A percentile compares a stretch with the other conserved stretches of the same genome.
Evolutionary conservation across 495 filamentous ascomycete genomes (phyloP).

Genomic region (Aspergillus heteromorphus): DNA sequence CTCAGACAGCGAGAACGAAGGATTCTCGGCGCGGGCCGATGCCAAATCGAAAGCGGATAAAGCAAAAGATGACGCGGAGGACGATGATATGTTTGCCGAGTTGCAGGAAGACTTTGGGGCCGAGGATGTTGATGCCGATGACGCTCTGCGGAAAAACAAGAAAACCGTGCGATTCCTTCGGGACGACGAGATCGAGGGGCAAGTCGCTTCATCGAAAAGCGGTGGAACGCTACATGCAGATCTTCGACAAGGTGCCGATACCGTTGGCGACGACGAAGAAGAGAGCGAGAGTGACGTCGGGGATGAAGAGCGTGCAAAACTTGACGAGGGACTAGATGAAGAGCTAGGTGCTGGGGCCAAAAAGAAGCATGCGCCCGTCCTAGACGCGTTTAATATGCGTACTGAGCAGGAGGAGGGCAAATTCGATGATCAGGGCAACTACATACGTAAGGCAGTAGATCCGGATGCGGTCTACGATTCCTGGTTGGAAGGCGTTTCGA

Average conservation of each 20-base stretch:
- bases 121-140: constrained; percentile 45
- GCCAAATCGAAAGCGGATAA: constrained; percentile 49
- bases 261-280: constrained; percentile 37
- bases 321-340: constrained; percentile 68
- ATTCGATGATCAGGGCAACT: constrained; percentile 89
- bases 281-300: constrained; percentile 66
- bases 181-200: constrained; percentile 75
- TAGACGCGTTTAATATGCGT: constrained; percentile 95
- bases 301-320: constrained; percentile 65
- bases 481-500: constrained; percentile 88
- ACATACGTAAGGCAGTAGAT: constrained; percentile 80
- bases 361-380: constrained; percentile 90
- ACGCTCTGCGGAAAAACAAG: constrained; percentile 55
- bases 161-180: constrained; percentile 76
- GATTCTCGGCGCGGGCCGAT: constrained; percentile 67
- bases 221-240: constrained; percentile 64
- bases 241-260: constrained; percentile 40
- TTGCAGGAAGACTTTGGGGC: constrained; percentile 56
- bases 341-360: constrained; percentile 85
- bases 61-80: constrained; percentile 40
- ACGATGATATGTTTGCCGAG: constrained; percentile 90
- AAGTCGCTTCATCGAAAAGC: constrained; percentile 66
- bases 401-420: constrained; percentile 85
- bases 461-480: constrained; percentile 86
- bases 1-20: constrained; percentile 88